A percentile compares a stretch with the other conserved stretches of the same genome.
Conservation (phyloP, 2,329 filamentous ascomycete genomes). For the Colletotrichum ledebouriae region DNA sequence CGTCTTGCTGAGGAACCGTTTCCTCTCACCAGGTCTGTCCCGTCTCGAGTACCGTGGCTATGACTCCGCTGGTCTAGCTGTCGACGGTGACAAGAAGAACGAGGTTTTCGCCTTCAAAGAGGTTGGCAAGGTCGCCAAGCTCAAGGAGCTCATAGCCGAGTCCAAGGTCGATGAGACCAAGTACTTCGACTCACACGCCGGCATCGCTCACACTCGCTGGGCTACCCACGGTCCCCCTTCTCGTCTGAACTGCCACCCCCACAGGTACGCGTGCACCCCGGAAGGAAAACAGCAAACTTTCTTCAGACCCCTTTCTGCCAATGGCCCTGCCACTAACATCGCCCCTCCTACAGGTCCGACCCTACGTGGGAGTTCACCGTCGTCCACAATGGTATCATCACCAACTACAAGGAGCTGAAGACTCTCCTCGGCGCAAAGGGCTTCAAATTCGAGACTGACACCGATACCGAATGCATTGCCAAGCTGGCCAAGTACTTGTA, state of each 20-base stretch:
- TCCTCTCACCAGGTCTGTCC: slow-evolving; percentile 76
- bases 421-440: slow-evolving; percentile 93
- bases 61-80: slow-evolving; percentile 94
- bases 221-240: slow-evolving; percentile 97
- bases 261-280: slow-evolving; percentile 75
- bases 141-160: slow-evolving; percentile 92
- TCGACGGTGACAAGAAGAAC: slow-evolving; percentile 99
- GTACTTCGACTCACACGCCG: slow-evolving; percentile 97
- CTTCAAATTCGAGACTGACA: slow-evolving; percentile 99
- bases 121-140: slow-evolving; percentile 98
- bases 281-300: slow-evolving; percentile 29
- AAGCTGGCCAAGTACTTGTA: slow-evolving; percentile 99
- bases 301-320: not conserved
- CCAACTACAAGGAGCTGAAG: slow-evolving; percentile 99
- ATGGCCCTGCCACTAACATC: slow-evolving; percentile 41
- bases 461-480: slow-evolving; percentile 98
- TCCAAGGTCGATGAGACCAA: slow-evolving; percentile 87
- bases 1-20: slow-evolving; percentile 48
- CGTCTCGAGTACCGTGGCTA: slow-evolving; percentile 99
- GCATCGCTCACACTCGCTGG: slow-evolving; percentile 99
- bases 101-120: slow-evolving; percentile 98
- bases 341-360: slow-evolving; percentile 78
- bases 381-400: slow-evolving; percentile 99
- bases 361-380: slow-evolving; percentile 95
- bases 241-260: slow-evolving; percentile 96